Percentiles rank a stretch among this genome's conserved stretches.
Evolutionary conservation across 805 yeast species (phyloP).

Genomic region (Monosporozyma servazzii): DNA sequence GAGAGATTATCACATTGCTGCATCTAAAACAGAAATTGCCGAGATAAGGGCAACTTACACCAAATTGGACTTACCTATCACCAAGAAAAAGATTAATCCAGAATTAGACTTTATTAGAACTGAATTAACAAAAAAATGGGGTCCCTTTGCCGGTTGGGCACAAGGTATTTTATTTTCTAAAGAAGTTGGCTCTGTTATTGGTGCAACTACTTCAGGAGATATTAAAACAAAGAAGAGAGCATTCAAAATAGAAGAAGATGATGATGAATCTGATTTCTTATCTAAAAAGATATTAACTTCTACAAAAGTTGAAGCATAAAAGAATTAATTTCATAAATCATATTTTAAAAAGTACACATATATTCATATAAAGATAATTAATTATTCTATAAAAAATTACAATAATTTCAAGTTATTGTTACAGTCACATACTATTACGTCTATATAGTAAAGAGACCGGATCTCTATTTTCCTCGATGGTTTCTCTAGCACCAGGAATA

Average conservation of each 20-base stretch:
- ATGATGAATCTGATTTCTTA: background rate
- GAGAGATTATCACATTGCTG: slow-evolving; percentile 57
- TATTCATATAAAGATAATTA: background rate
- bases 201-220: slow-evolving; percentile 37
- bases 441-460: slow-evolving; percentile 35
- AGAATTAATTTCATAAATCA: background rate
- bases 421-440: slow-evolving; percentile 50
- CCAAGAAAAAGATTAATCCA: slow-evolving; percentile 26
- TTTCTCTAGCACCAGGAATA: slow-evolving; percentile 43
- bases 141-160: slow-evolving; percentile 96
- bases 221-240: slow-evolving; percentile 15
- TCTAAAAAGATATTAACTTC: background rate
- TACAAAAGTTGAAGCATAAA: slow-evolving; percentile 1
- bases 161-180: slow-evolving; percentile 89
- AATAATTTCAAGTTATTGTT: background rate
- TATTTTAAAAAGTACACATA: background rate
- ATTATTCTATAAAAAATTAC: background rate
- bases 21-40: slow-evolving; percentile 26
- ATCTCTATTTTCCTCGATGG: slow-evolving; percentile 20
- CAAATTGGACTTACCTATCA: slow-evolving; percentile 14
- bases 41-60: slow-evolving; percentile 22
- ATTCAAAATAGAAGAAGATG: background rate
- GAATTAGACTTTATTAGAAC: slow-evolving; percentile 42
- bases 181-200: slow-evolving; percentile 70
- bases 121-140: slow-evolving; percentile 66